Evolutionary conservation across 2,329 filamentous ascomycete genomes (phyloP), one percentile per base, ranked within the genome.

Genomic region (Phoma sp.): DNA sequence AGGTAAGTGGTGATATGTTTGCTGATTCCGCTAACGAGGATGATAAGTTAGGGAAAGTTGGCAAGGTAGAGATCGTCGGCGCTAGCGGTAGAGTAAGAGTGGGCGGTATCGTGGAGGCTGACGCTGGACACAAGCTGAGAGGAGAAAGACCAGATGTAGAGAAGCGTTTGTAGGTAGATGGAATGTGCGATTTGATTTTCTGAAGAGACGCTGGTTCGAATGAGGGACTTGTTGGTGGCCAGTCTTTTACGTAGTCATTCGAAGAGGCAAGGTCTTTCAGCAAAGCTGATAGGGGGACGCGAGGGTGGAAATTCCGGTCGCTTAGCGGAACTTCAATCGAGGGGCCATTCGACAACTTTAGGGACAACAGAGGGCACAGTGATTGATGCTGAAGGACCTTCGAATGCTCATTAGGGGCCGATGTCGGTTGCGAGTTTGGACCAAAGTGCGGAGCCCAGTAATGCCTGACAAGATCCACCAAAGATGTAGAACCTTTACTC

Each of bases 371-470:
- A 32, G 19, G 32, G 12, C 13, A 15, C 3, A 32, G 47, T 6
- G 51, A 36, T 10, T 49, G 32, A 40, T 41, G 38, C 35, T 54
- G 33, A 10, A 57, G 12, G 21, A 38, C 48, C 35, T 27, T 31
- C 41, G 8, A 17, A 19, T 51, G 38, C 2, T 21, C 13, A 4
- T 24, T 39, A 7, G 51, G 6, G 6, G 27, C 24, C 17, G 56
- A 27, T 5, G 25, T 25, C 21, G 55, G 25, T 39, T 55, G 38
- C 31, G 51, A 50, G n/a, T 67, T 56, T 10, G 63, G 57, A 17
- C 51, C 58, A 29, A 67, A 65, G 22, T 67, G 62, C 17, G 63
- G 61, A n/a, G 60, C 55, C 68, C 68, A 71, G 45, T 62, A 51
- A 40, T 67, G 58, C 33, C 59, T 53, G 10, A 67, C 53, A 15